Evolutionary conservation across 2,329 filamentous ascomycete species (phyloP).

Genomic region (Curvularia hawaiiensis): DNA sequence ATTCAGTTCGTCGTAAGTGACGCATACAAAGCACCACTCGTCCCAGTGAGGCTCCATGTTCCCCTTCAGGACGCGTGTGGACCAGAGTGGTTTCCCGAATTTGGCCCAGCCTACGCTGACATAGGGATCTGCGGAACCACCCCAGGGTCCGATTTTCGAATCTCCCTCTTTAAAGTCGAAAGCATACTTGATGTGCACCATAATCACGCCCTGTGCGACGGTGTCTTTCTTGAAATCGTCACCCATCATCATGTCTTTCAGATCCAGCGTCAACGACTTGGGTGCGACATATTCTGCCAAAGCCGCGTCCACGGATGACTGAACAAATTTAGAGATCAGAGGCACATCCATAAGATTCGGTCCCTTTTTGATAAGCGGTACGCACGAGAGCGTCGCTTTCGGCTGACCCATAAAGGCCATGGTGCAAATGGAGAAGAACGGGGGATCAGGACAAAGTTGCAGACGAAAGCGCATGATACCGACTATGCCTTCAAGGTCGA

Average conservation of each 20-base stretch:
- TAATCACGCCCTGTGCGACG: slow-evolving; percentile 65
- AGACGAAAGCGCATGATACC: slow-evolving; percentile 71
- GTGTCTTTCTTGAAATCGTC: slow-evolving; percentile 83
- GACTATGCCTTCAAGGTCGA: slow-evolving; percentile 74
- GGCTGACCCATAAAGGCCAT: slow-evolving; percentile 77
- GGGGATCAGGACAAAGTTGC: slow-evolving; percentile 76
- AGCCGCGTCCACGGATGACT: slow-evolving; percentile 74
- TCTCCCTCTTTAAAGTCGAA: slow-evolving; percentile 76
- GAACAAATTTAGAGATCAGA: slow-evolving; percentile 75
- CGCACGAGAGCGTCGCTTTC: slow-evolving; percentile 71
- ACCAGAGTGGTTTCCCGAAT: slow-evolving; percentile 72
- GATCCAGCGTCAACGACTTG: slow-evolving; percentile 73
- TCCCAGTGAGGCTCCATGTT: slow-evolving; percentile 74
- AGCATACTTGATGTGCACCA: slow-evolving; percentile 69
- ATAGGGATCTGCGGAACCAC: slow-evolving; percentile 71
- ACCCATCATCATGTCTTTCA: slow-evolving; percentile 78
- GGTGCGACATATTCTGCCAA: slow-evolving; percentile 78
- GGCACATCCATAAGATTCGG: slow-evolving; percentile 78
- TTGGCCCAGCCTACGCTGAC: slow-evolving; percentile 78
- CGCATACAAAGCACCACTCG: slow-evolving; percentile 71
- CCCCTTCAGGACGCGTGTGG: slow-evolving; percentile 66
- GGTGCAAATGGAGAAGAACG: slow-evolving; percentile 77
- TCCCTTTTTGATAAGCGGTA: slow-evolving; percentile 70
- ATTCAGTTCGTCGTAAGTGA: slow-evolving; percentile 73
- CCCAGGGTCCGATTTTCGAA: slow-evolving; percentile 62